Evolutionary conservation across 331 rosid species (phyloP).

Genomic region (Quercus tomentella): DNA sequence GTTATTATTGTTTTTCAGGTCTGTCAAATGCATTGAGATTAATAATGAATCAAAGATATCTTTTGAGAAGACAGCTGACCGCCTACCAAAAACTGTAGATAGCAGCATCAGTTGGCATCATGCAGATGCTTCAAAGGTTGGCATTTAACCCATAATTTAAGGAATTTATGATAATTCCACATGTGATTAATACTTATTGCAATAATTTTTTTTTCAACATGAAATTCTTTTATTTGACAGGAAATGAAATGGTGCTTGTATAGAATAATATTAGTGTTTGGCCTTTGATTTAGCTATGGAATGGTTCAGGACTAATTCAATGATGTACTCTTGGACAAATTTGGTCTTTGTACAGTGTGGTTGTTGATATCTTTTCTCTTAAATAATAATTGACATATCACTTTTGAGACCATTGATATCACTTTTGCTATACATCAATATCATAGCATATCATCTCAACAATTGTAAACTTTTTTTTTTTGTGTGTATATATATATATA

Average conservation of each 20-base stretch:
- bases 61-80: constrained; percentile 84
- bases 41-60: constrained; percentile 87
- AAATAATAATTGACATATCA: no score
- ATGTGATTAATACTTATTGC: neutral
- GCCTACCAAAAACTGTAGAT: constrained; percentile 54
- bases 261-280: neutral
- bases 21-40: constrained; percentile 84
- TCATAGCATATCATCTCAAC: no score
- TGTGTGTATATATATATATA: no score
- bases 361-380: no score
- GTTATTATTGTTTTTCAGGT: constrained; percentile 39
- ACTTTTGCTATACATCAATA: no score
- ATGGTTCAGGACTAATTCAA: constrained; percentile 24
- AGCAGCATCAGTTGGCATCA: constrained; percentile 91
- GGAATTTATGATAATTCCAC: constrained; percentile 12
- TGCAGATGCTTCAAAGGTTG: constrained; percentile 85
- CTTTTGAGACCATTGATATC: no score
- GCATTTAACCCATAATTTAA: constrained; percentile 6
- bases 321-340: no score
- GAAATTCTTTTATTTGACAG: neutral
- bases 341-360: no score
- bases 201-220: neutral
- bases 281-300: neutral
- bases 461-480: no score
- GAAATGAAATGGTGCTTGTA: neutral